These are phyloP conservation scores for Arxiozyma bovina DNA, from an alignment of 1,139 yeast genomes.

Conservation along the genomic window DNA sequence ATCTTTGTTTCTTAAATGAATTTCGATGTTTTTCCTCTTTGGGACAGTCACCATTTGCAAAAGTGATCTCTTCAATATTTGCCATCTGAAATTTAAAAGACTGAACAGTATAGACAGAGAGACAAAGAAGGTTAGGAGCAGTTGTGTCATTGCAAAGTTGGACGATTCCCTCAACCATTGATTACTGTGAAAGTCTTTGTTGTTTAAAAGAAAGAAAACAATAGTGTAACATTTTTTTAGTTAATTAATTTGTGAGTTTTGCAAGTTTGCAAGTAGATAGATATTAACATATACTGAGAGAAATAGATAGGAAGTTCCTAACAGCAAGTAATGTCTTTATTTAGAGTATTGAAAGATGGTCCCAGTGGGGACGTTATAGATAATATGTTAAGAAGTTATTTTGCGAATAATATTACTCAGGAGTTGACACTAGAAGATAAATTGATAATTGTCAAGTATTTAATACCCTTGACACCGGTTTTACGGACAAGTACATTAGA, in stretches of 20 bases:
- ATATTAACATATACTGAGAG: neutral
- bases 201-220: too few relatives aligned
- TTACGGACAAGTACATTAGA: slow-evolving; percentile 7
- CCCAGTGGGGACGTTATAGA: slow-evolving; percentile 10
- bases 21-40: neutral
- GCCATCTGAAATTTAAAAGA: too few relatives aligned
- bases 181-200: too few relatives aligned
- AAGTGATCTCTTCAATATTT: neutral
- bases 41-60: neutral
- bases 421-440: neutral
- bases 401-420: neutral
- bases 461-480: slow-evolving; percentile 23
- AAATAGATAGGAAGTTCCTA: neutral
- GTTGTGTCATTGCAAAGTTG: too few relatives aligned
- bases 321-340: neutral
- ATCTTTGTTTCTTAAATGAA: neutral
- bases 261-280: too few relatives aligned
- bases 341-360: slow-evolving; percentile 6
- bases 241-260: too few relatives aligned
- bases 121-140: too few relatives aligned
- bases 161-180: too few relatives aligned
- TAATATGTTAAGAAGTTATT: slow-evolving; percentile 6
- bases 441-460: slow-evolving; percentile 9
- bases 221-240: too few relatives aligned
- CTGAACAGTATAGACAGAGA: too few relatives aligned